These are phyloP conservation scores for Quercus mongolica DNA, from an alignment of 306 rosid genomes.

Conservation along the genomic window DNA sequence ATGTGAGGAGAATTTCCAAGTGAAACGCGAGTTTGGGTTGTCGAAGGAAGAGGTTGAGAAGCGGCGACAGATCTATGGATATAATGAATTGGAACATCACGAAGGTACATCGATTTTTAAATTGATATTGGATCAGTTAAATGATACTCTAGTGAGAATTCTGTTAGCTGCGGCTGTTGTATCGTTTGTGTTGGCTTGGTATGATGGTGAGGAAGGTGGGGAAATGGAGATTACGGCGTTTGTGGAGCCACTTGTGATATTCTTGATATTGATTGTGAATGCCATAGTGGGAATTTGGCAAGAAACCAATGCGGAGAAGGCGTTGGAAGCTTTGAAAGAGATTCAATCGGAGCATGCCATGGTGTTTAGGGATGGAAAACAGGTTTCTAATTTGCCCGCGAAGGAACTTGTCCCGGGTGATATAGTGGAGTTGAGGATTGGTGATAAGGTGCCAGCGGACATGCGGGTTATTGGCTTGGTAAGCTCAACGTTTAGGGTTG, in stretches of 20 bases:
- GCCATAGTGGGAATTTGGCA: constrained; percentile 93
- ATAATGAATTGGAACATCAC: constrained; percentile 79
- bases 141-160: constrained; percentile 83
- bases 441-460: constrained; percentile 58
- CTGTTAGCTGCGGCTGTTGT: constrained; percentile 83
- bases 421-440: constrained; percentile 50
- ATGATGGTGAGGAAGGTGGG: constrained; percentile 65
- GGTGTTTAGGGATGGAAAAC: constrained; percentile 48
- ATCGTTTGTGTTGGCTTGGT: constrained; percentile 85
- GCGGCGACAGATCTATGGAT: constrained; percentile 56
- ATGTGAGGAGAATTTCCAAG: background rate
- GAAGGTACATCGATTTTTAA: constrained; percentile 73
- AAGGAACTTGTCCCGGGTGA: constrained; percentile 85
- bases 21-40: background rate
- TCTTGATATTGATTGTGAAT: constrained; percentile 47
- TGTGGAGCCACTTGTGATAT: constrained; percentile 59
- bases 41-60: constrained; percentile 43
- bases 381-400: constrained; percentile 43
- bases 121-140: constrained; percentile 73
- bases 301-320: constrained; percentile 94
- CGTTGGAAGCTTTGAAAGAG: constrained; percentile 88
- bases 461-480: constrained; percentile 50
- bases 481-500: constrained; percentile 49
- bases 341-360: constrained; percentile 85
- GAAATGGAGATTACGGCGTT: constrained; percentile 54